Conservation (phyloP, 106 monocot species). For the Triglochin maritima region DNA sequence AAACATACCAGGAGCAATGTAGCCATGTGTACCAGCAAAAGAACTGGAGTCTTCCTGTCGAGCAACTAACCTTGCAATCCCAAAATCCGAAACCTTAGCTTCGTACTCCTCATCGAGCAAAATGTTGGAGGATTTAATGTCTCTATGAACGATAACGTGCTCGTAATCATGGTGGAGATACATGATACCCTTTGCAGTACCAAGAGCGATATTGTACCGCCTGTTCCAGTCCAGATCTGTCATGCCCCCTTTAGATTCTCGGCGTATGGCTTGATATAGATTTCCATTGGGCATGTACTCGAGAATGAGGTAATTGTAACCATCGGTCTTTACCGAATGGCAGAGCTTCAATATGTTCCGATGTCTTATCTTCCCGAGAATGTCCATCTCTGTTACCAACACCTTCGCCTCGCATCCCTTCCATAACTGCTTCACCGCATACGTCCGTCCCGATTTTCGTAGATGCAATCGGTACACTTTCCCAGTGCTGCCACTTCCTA, state of each 20-base stretch:
- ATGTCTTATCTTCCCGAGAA: slow-evolving; percentile 61
- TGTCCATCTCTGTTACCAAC: slow-evolving; percentile 46
- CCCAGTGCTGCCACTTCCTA: slow-evolving; percentile 55
- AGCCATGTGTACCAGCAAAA: slow-evolving; percentile 83
- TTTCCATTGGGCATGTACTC: slow-evolving; percentile 79
- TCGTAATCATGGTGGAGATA: slow-evolving; percentile 84
- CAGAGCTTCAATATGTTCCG: slow-evolving; percentile 72
- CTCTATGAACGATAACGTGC: slow-evolving; percentile 67
- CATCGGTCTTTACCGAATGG: slow-evolving; percentile 39
- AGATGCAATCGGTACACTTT: slow-evolving; percentile 55
- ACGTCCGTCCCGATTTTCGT: slow-evolving; percentile 30
- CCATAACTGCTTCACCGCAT: slow-evolving; percentile 67
- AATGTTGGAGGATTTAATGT: slow-evolving; percentile 74
- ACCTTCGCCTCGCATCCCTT: slow-evolving; percentile 28
- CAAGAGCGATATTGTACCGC: slow-evolving; percentile 63
- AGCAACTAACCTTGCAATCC: slow-evolving; percentile 40
- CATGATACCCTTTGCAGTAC: slow-evolving; percentile 72
- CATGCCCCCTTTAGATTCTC: slow-evolving; percentile 19
- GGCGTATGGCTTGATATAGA: slow-evolving; percentile 45
- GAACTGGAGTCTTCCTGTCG: slow-evolving; percentile 29
- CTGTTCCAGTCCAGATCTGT: slow-evolving; percentile 48
- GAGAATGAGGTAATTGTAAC: slow-evolving; percentile 42
- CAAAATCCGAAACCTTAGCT: slow-evolving; percentile 81
- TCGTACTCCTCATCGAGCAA: slow-evolving; percentile 67
- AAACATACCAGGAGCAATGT: slow-evolving; percentile 75